Base-by-base conservation (phyloP, 1,284 basidiomycete species). In the Cryptococcus sp. region DNA sequence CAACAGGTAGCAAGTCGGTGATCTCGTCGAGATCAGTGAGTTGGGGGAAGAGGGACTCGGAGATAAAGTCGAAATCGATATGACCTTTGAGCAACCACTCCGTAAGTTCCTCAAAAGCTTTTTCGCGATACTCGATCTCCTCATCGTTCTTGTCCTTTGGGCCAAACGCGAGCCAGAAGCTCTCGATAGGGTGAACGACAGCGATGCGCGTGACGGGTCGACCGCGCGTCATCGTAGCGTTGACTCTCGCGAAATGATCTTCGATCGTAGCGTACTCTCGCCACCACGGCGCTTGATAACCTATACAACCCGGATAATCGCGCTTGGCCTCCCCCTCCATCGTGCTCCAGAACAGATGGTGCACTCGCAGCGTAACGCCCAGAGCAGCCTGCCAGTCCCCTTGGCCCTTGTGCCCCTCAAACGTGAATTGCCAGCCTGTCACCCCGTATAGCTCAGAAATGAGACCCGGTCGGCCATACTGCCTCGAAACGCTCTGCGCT, bases 301-400 rank as follows among this genome's bases (percentile, higher is more conserved):
- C 65, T 46, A 72, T 72, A 47, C 60, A 62, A 1, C 63, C 70
- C 4, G 70, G 70, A 50, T 72, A 72, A 50, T 71, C 69, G 15
- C 69, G 47, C 53, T 71, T 71, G 5, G 64, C 66, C 49, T 71
- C 69, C 5, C 69, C 69, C 17, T 57, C 64, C 61, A 71, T 66
- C 19, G 60, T 65, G n/a, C 44, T 50, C 60, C 61, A 64, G 45
- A 62, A 65, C 31, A 70, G 51, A 50, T 70, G 69, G 22, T 60
- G 69, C 13, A 71, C 66, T 16, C 69, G 57, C 23, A 67, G 51
- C 1, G 66, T 71, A n/a, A 71, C 64, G 5, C 69, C 69, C 5
- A 71, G 56, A 39, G 68, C 69, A 13, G 68, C 68, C 53, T 71
- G 69, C 69, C 69, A 71, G 44, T 71, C 68, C 15, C 69, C 69